These are phyloP conservation scores for Meyerozyma elateridarum DNA, from an alignment of 1,139 yeast genomes.

Conservation along the genomic window DNA sequence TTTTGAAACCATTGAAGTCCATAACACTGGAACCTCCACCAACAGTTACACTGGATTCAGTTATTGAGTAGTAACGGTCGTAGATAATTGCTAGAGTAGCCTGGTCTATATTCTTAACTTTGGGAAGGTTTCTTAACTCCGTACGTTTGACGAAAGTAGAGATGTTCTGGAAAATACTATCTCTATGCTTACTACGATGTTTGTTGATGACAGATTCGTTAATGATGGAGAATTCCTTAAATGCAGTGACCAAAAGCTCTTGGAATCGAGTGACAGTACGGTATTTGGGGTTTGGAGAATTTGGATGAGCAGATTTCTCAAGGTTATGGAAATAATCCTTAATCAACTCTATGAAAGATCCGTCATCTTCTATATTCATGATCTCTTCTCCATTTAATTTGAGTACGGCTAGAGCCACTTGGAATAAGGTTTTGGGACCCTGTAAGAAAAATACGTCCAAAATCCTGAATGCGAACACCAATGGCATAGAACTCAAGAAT, in stretches of 20 bases:
- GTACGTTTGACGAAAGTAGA: slow-evolving; percentile 90
- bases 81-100: slow-evolving; percentile 67
- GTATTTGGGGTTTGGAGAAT: slow-evolving; percentile 58
- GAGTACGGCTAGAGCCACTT: slow-evolving; percentile 85
- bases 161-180: slow-evolving; percentile 76
- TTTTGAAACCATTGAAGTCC: slow-evolving; percentile 67
- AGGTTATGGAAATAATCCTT: slow-evolving; percentile 77
- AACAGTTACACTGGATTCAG: slow-evolving; percentile 64
- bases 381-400: slow-evolving; percentile 84
- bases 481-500: slow-evolving; percentile 89
- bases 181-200: slow-evolving; percentile 68
- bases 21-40: slow-evolving; percentile 68
- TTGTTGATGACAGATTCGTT: slow-evolving; percentile 69
- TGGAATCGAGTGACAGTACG: slow-evolving; percentile 79
- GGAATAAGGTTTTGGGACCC: slow-evolving; percentile 87
- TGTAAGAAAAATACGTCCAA: slow-evolving; percentile 87
- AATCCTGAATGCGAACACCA: slow-evolving; percentile 87
- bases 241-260: slow-evolving; percentile 84
- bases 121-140: slow-evolving; percentile 79
- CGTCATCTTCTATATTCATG: slow-evolving; percentile 82
- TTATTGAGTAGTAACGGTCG: slow-evolving; percentile 77
- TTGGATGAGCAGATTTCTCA: slow-evolving; percentile 78
- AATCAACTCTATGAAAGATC: slow-evolving; percentile 78
- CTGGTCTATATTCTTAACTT: slow-evolving; percentile 54
- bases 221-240: slow-evolving; percentile 79